Conservation (phyloP, 2,329 filamentous ascomycete species). For the Arthrobotrys musiformis region DNA sequence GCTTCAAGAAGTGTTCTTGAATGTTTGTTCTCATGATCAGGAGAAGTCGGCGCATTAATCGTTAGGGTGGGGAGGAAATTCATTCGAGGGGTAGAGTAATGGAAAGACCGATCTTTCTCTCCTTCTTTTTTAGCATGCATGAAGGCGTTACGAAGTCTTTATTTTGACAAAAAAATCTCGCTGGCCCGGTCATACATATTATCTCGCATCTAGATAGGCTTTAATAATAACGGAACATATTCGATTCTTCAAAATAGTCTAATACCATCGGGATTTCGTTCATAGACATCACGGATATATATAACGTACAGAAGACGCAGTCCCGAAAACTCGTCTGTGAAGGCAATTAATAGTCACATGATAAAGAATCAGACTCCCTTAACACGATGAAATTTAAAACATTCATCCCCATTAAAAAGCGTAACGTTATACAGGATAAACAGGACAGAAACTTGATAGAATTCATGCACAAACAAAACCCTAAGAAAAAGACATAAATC, state of each 20-base stretch:
- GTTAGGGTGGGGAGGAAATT: not conserved
- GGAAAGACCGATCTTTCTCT: not conserved
- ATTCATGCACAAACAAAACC: not conserved
- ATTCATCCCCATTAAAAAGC: no score
- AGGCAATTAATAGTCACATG: no score
- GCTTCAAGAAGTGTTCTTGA: conserved; percentile 53
- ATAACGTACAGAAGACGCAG: no score
- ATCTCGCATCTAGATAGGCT: no score
- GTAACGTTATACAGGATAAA: not conserved
- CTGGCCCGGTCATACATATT: no score
- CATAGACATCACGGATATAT: no score
- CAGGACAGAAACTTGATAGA: not conserved
- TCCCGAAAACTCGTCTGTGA: no score
- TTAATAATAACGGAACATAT: not conserved
- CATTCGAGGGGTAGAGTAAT: not conserved
- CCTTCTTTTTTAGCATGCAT: not conserved
- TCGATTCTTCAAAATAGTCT: not conserved
- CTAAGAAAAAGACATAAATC: not conserved
- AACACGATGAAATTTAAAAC: no score
- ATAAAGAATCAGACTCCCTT: no score
- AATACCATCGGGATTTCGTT: no score
- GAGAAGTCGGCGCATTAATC: conserved; percentile 23
- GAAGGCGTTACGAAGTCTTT: not conserved
- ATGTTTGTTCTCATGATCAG: conserved; percentile 52
- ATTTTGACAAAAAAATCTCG: not conserved